phyloP scores from a whole-genome alignment of 2,329 filamentous ascomycete genomes.

The Aspergillus chevalieri region DNA sequence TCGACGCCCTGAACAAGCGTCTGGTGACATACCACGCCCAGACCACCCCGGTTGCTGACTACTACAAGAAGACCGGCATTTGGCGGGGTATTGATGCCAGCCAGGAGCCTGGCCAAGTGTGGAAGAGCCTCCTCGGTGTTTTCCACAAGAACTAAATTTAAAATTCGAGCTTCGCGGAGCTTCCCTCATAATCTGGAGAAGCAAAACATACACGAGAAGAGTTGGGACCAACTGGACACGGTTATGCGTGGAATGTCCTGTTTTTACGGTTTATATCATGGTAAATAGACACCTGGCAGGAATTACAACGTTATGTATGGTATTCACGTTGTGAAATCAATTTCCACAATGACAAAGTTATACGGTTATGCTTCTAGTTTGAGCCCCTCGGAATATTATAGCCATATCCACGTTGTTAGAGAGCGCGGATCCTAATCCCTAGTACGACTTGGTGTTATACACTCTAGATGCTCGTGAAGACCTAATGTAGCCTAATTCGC shows the following conservation, averaged over 20 bases:
- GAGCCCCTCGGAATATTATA: too few species aligned
- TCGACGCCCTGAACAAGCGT: constrained; percentile 90
- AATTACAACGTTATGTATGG: constrained; percentile 26
- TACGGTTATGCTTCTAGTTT: too few species aligned
- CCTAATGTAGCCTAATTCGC: too few species aligned
- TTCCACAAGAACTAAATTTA: constrained; percentile 56
- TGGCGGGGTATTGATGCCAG: constrained; percentile 94
- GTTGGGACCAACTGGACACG: background rate
- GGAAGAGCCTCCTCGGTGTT: constrained; percentile 83
- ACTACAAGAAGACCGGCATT: constrained; percentile 97
- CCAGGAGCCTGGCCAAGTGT: constrained; percentile 91
- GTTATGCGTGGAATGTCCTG: background rate
- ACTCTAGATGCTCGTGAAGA: too few species aligned
- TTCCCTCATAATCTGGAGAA: background rate
- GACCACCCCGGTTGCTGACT: constrained; percentile 84
- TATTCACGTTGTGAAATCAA: constrained; percentile 16
- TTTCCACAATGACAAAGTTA: background rate
- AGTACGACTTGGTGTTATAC: too few species aligned
- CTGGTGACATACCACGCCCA: constrained; percentile 89
- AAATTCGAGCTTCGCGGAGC: background rate
- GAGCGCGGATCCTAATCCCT: too few species aligned
- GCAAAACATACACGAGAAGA: background rate
- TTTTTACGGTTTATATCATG: background rate
- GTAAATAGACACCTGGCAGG: constrained; percentile 13
- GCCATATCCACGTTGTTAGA: too few species aligned